These are phyloP conservation scores for Vanilla planifolia DNA, from an alignment of 106 monocot genomes.

Conservation along the genomic window DNA sequence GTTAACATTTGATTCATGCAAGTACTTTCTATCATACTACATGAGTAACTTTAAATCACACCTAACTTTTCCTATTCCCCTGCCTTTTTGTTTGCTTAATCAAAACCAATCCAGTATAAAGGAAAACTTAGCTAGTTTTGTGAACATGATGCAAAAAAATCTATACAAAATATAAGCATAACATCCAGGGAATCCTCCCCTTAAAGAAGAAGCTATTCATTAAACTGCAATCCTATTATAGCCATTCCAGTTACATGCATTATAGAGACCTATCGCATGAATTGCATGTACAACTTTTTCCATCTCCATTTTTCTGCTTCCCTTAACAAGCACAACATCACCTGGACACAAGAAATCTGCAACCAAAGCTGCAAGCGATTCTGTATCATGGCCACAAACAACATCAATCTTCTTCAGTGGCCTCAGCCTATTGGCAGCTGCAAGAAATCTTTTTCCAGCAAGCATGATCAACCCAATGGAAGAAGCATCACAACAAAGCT, in stretches of 20 bases:
- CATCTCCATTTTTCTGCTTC: slow-evolving; percentile 29
- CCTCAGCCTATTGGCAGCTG: slow-evolving; percentile 11
- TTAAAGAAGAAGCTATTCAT: too few relatives aligned
- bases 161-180: too few relatives aligned
- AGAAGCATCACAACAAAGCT: slow-evolving; percentile 16
- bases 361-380: background rate
- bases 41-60: too few relatives aligned
- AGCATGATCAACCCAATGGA: slow-evolving; percentile 15
- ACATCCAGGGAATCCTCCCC: too few relatives aligned
- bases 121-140: too few relatives aligned
- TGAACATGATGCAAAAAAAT: too few relatives aligned
- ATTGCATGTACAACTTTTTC: slow-evolving; percentile 25
- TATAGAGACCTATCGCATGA: slow-evolving; percentile 1
- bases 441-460: slow-evolving; percentile 21
- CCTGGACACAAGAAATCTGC: slow-evolving; percentile 7
- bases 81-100: too few relatives aligned
- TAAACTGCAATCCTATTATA: too few relatives aligned
- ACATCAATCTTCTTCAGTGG: background rate
- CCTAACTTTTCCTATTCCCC: too few relatives aligned
- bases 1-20: too few relatives aligned
- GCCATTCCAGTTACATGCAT: background rate
- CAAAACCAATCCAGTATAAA: too few relatives aligned
- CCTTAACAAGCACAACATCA: slow-evolving; percentile 33
- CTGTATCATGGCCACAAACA: slow-evolving; percentile 10
- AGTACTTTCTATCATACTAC: too few relatives aligned